Conservation (phyloP, 768 basidiomycete species). For the Leccinum fibrillosum region DNA sequence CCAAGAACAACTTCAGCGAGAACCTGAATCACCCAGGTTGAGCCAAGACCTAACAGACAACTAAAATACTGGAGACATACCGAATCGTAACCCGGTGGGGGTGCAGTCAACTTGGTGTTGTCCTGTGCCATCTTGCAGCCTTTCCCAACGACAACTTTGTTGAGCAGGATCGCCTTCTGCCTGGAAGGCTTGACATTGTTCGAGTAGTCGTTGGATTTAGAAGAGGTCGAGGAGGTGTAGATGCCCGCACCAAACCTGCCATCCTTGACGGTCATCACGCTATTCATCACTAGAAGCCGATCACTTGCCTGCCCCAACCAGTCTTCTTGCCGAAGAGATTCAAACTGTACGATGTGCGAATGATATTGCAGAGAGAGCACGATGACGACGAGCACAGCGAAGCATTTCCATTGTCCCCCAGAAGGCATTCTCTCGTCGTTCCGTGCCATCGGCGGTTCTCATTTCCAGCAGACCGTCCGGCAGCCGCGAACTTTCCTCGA, state of each 20-base stretch:
- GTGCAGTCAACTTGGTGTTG: slow-evolving; percentile 49
- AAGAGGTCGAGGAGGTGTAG: slow-evolving; percentile 77
- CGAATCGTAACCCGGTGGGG: slow-evolving; percentile 65
- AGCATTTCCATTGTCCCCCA: slow-evolving; percentile 60
- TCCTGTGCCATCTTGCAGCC: slow-evolving; percentile 65
- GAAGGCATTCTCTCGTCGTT: slow-evolving; percentile 58
- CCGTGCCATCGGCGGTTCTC: slow-evolving; percentile 78
- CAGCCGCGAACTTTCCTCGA: slow-evolving; percentile 52
- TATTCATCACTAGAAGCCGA: background rate
- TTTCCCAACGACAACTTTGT: slow-evolving; percentile 71
- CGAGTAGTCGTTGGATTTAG: slow-evolving; percentile 76
- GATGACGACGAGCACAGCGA: slow-evolving; percentile 48
- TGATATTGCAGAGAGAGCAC: slow-evolving; percentile 63
- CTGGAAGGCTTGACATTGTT: slow-evolving; percentile 51
- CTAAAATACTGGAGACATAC: slow-evolving; percentile 35
- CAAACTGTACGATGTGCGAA: slow-evolving; percentile 62
- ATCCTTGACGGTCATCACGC: slow-evolving; percentile 2
- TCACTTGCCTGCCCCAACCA: slow-evolving; percentile 61
- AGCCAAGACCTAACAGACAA: background rate
- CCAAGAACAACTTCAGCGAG: slow-evolving; percentile 57
- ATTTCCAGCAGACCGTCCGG: slow-evolving; percentile 60
- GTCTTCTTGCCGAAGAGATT: slow-evolving; percentile 66
- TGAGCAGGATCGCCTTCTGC: slow-evolving; percentile 65
- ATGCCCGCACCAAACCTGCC: slow-evolving; percentile 66
- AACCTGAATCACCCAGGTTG: slow-evolving; percentile 39